These are phyloP conservation scores for Didymella arachidicola DNA, from an alignment of 2,329 filamentous ascomycete genomes.

Conservation along the genomic window DNA sequence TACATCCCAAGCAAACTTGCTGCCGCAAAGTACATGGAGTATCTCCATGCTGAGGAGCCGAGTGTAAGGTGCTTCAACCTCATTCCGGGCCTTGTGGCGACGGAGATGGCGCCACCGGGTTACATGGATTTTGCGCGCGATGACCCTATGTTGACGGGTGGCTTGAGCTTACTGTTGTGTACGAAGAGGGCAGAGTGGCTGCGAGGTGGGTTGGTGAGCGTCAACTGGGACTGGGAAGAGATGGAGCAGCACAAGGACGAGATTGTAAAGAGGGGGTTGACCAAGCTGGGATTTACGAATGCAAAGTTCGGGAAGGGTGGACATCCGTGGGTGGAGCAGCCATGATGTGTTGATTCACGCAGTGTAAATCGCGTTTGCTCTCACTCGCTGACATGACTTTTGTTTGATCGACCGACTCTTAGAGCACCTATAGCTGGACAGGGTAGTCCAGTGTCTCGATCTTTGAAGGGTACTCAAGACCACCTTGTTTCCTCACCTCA, in stretches of 20 bases:
- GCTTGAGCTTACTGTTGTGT: slow-evolving; percentile 18
- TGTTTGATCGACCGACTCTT: background rate
- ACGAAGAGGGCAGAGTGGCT: slow-evolving; percentile 22
- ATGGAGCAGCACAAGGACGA: slow-evolving; percentile 37
- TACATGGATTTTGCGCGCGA: slow-evolving; percentile 9
- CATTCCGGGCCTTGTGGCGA: background rate
- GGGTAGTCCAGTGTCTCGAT: slow-evolving; percentile 63
- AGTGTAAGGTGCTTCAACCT: background rate
- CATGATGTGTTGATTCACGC: background rate
- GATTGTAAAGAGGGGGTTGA: slow-evolving; percentile 34
- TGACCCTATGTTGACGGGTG: slow-evolving; percentile 20
- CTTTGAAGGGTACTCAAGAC: slow-evolving; percentile 68
- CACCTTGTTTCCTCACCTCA: slow-evolving; percentile 69
- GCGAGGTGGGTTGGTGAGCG: slow-evolving; percentile 21
- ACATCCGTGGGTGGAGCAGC: slow-evolving; percentile 19
- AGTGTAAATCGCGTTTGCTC: background rate
- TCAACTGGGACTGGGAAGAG: slow-evolving; percentile 43
- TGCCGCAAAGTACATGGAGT: background rate
- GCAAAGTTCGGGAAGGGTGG: slow-evolving; percentile 25
- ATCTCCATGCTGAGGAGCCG: background rate
- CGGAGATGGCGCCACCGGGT: background rate
- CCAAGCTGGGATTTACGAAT: slow-evolving; percentile 29
- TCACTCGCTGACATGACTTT: background rate
- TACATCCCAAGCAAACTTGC: background rate
- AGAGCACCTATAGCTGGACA: slow-evolving; percentile 32